These are phyloP conservation scores for Cercospora berteroae DNA, from an alignment of 2,329 filamentous ascomycete genomes.

Conservation along the genomic window DNA sequence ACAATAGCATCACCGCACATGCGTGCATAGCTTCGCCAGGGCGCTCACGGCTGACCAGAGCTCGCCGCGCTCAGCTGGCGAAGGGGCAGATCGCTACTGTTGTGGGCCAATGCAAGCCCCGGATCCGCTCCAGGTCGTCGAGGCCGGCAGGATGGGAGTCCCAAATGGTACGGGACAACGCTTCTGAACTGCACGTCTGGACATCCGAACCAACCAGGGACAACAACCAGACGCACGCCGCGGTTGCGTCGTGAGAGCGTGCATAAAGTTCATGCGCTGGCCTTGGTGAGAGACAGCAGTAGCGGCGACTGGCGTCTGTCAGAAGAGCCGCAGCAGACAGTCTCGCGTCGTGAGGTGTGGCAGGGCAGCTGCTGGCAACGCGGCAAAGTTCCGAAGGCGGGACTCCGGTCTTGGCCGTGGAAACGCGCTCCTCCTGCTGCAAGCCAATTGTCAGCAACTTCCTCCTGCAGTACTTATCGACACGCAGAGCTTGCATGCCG, in stretches of 20 bases:
- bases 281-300: neutral
- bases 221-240: neutral
- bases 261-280: conserved; percentile 7
- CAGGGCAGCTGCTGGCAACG: neutral
- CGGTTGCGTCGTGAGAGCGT: neutral
- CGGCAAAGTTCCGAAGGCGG: neutral
- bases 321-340: neutral
- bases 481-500: neutral
- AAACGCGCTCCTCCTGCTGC: neutral
- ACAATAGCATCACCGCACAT: neutral
- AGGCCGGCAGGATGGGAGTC: neutral
- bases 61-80: neutral
- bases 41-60: neutral
- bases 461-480: neutral
- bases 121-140: neutral
- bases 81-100: neutral
- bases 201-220: neutral
- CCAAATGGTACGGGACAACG: neutral
- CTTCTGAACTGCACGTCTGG: neutral
- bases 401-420: neutral
- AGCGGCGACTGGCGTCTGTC: neutral
- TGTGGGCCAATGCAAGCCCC: neutral
- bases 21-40: neutral
- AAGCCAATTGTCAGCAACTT: neutral
- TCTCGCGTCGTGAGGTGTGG: neutral